phyloP scores from a whole-genome alignment of 495 filamentous ascomycete species.

The Penicillium egyptiacum region DNA sequence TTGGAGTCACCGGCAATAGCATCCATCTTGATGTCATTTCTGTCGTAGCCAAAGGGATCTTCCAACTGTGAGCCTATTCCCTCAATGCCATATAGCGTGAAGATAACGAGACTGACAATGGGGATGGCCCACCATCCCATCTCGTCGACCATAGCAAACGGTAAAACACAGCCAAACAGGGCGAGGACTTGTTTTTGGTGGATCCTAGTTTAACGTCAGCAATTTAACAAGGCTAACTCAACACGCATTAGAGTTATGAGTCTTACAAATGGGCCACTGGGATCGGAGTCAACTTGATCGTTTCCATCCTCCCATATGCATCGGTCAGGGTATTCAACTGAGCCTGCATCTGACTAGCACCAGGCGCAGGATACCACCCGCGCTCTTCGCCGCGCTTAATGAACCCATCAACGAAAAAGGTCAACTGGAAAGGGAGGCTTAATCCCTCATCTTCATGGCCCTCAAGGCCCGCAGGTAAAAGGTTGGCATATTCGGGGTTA shows the following conservation, averaged over 20 bases:
- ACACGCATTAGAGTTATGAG: neutral
- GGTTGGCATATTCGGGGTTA: constrained; percentile 58
- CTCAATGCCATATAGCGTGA: constrained; percentile 74
- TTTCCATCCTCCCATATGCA: constrained; percentile 73
- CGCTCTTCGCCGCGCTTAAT: constrained; percentile 61
- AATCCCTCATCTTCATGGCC: constrained; percentile 65
- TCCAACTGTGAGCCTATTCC: constrained; percentile 73
- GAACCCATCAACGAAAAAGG: constrained; percentile 67
- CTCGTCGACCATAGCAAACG: constrained; percentile 71
- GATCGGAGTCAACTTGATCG: constrained; percentile 68
- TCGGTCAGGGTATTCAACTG: constrained; percentile 62
- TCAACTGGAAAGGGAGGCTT: constrained; percentile 64
- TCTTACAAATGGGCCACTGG: constrained; percentile 70
- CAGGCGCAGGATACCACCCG: constrained; percentile 61
- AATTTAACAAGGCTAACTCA: neutral
- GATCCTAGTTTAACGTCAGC: constrained; percentile 45
- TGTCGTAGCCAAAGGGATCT: constrained; percentile 73
- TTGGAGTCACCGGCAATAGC: constrained; percentile 67
- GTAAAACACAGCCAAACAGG: constrained; percentile 68
- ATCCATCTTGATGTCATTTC: constrained; percentile 80
- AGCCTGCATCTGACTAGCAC: constrained; percentile 60
- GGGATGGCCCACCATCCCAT: constrained; percentile 74
- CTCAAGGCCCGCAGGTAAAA: constrained; percentile 59
- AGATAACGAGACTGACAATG: constrained; percentile 64
- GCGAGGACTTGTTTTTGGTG: constrained; percentile 76